Evolutionary conservation across 371 early-diverging fungal genomes (phyloP).

Genomic region (Gilbertella persicaria): DNA sequence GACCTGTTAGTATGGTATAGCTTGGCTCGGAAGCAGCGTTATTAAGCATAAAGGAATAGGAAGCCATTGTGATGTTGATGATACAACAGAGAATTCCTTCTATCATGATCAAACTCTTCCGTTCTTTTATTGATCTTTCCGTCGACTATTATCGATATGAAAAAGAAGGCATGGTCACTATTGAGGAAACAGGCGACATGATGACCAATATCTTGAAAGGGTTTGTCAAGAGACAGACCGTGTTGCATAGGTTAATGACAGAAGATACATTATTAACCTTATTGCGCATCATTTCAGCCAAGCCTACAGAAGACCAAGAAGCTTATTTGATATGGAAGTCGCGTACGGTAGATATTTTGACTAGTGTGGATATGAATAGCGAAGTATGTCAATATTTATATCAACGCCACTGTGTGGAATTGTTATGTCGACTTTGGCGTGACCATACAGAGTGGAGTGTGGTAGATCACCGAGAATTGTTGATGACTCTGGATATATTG

Average conservation of each 20-base stretch:
- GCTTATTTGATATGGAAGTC: conserved; percentile 41
- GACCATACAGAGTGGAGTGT: conserved; percentile 16
- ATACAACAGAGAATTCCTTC: conserved; percentile 52
- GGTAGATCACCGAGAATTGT: conserved; percentile 25
- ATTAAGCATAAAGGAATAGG: conserved; percentile 19
- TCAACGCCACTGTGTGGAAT: conserved; percentile 27
- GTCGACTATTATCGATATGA: conserved; percentile 10
- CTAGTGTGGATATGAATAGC: conserved; percentile 23
- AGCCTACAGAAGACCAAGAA: conserved; percentile 19
- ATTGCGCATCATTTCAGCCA: conserved; percentile 39
- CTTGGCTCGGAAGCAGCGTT: neutral
- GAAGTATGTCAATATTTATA: conserved; percentile 45
- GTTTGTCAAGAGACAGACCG: conserved; percentile 35
- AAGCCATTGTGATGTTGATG: conserved; percentile 34
- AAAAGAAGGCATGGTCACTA: conserved; percentile 22
- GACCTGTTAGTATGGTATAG: conserved; percentile 35
- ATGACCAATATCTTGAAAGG: conserved; percentile 39
- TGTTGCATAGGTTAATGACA: conserved; percentile 37
- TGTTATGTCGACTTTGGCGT: conserved; percentile 34
- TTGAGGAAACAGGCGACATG: conserved; percentile 29
- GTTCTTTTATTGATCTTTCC: conserved; percentile 49
- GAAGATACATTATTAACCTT: conserved; percentile 52
- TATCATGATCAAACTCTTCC: conserved; percentile 46
- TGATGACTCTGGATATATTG: conserved; percentile 23
- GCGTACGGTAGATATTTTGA: conserved; percentile 32